Conservation (phyloP, 192 early-diverging fungal genomes). For the Gonapodya prolifera region DNA sequence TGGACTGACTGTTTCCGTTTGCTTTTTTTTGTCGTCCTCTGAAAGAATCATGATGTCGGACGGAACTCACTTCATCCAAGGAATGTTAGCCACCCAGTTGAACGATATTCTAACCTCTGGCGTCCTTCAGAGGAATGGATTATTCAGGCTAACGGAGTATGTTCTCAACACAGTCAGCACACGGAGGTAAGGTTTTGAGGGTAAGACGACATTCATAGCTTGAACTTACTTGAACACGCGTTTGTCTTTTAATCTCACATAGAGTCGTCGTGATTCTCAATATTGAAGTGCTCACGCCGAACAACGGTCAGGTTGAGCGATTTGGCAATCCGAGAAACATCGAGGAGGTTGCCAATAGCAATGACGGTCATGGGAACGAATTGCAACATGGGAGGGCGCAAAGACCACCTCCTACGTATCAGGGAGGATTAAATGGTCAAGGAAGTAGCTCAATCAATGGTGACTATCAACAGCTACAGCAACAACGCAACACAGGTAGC, state of each 20-base stretch:
- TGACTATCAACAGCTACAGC: conserved; percentile 21
- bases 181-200: conserved; percentile 26
- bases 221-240: neutral
- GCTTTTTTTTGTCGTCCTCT: neutral
- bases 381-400: no score
- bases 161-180: conserved; percentile 30
- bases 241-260: neutral
- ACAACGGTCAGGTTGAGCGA: neutral
- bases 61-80: conserved; percentile 48
- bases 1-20: neutral
- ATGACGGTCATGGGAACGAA: no score
- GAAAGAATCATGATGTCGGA: conserved; percentile 51
- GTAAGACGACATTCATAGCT: neutral
- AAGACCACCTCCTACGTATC: no score
- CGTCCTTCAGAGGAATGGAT: conserved; percentile 29
- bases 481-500: conserved; percentile 9
- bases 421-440: no score
- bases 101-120: conserved; percentile 29
- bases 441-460: conserved; percentile 18
- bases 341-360: neutral
- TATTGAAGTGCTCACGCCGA: conserved; percentile 16
- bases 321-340: neutral
- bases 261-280: conserved; percentile 25
- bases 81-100: conserved; percentile 47
- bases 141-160: conserved; percentile 34